Conservation (phyloP, 2,329 filamentous ascomycete genomes). For the Alternaria arbusti region DNA sequence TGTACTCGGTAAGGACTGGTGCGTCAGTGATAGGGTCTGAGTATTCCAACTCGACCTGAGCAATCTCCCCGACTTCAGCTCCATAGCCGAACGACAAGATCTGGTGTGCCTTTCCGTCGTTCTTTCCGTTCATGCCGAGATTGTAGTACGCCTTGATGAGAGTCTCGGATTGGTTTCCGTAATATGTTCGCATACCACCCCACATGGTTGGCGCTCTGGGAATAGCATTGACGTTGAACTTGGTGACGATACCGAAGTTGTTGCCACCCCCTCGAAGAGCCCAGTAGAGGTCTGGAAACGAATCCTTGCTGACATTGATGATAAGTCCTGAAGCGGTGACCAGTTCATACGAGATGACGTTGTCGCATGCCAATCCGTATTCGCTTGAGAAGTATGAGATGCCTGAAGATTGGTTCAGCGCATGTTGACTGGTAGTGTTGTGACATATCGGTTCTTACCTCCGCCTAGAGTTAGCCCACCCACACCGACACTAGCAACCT, state of each 20-base stretch:
- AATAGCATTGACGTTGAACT: conserved; percentile 30
- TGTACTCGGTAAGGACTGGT: conserved; percentile 34
- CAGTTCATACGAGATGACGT: conserved; percentile 39
- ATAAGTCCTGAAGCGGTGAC: conserved; percentile 29
- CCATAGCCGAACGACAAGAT: conserved; percentile 33
- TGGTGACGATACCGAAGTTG: conserved; percentile 47
- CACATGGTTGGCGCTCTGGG: conserved; percentile 33
- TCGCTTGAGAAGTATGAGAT: conserved; percentile 19
- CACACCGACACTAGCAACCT: conserved; percentile 21
- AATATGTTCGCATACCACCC: conserved; percentile 28
- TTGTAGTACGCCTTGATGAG: conserved; percentile 34
- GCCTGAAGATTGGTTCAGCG: conserved; percentile 32
- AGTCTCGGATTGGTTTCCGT: conserved; percentile 17
- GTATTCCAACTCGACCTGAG: conserved; percentile 26
- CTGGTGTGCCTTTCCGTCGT: conserved; percentile 35
- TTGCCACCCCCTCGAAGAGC: conserved; percentile 46
- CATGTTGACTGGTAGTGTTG: conserved; percentile 1
- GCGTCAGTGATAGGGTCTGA: conserved; percentile 31
- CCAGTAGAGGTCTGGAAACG: conserved; percentile 50
- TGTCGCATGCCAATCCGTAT: conserved; percentile 43
- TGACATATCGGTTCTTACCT: not conserved
- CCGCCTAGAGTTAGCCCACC: conserved; percentile 37
- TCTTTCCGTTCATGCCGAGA: conserved; percentile 26
- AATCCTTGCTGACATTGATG: conserved; percentile 20
- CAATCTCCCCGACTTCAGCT: conserved; percentile 16